Evolutionary conservation across 2,329 filamentous ascomycete species (phyloP).

Genomic region (Pochonia chlamydosporia): DNA sequence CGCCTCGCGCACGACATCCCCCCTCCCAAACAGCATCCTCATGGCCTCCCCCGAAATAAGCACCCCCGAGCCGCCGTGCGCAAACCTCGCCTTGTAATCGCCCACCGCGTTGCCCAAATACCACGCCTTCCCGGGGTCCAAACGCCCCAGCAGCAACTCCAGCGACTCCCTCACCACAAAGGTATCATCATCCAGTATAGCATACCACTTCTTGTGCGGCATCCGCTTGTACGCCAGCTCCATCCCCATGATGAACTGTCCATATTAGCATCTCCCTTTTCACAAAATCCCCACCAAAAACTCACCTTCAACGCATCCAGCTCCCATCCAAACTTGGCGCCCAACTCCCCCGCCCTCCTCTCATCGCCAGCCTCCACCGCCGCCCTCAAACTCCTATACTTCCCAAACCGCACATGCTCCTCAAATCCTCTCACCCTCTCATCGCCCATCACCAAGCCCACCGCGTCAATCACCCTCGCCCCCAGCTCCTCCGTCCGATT

Average conservation of each 20-base stretch:
- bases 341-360: constrained; percentile 29
- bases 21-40: constrained; percentile 36
- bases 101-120: constrained; percentile 54
- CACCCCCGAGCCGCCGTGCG: constrained; percentile 50
- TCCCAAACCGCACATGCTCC: constrained; percentile 29
- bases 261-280: background rate
- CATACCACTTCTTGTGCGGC: constrained; percentile 53
- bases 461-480: constrained; percentile 34
- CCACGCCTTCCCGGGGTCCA: constrained; percentile 39
- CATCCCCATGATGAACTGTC: constrained; percentile 48
- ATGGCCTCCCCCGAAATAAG: constrained; percentile 47
- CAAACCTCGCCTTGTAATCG: constrained; percentile 49
- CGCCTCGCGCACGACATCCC: constrained; percentile 35
- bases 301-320: constrained; percentile 44
- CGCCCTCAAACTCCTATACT: constrained; percentile 33
- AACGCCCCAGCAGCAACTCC: constrained; percentile 39
- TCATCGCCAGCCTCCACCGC: constrained; percentile 33
- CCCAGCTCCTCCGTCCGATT: constrained; percentile 27
- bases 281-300: background rate
- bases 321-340: constrained; percentile 39
- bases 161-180: constrained; percentile 46
- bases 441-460: constrained; percentile 29
- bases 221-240: constrained; percentile 44
- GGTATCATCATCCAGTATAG: constrained; percentile 53
- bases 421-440: constrained; percentile 19